Percentiles rank a stretch among this genome's conserved stretches.
These are phyloP conservation scores for Punica granatum DNA, from an alignment of 345 rosid genomes.

Conservation along the genomic window DNA sequence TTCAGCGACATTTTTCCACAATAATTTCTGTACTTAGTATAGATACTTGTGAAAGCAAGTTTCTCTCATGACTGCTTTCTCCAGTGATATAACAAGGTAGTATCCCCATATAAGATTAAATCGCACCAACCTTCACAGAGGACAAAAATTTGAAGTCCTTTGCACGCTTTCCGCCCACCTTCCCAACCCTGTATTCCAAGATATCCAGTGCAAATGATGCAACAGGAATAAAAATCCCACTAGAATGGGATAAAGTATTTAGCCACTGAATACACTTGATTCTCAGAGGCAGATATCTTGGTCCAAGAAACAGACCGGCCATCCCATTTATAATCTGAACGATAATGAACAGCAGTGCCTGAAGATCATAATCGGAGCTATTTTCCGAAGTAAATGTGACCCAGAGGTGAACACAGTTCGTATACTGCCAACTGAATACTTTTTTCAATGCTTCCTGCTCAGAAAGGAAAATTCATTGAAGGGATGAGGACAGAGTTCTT, in stretches of 20 bases:
- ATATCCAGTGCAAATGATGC: slow-evolving; percentile 59
- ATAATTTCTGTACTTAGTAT: background rate
- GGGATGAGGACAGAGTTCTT: background rate
- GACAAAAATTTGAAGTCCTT: slow-evolving; percentile 51
- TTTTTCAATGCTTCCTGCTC: slow-evolving; percentile 76
- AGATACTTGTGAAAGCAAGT: background rate
- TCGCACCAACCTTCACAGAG: slow-evolving; percentile 46
- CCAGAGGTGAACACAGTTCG: slow-evolving; percentile 84
- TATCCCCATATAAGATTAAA: background rate
- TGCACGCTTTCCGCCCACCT: slow-evolving; percentile 43
- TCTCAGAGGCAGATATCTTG: slow-evolving; percentile 80
- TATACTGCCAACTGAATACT: slow-evolving; percentile 75
- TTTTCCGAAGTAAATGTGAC: slow-evolving; percentile 55
- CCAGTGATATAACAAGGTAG: background rate
- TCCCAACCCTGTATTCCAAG: slow-evolving; percentile 71
- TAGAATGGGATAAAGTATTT: slow-evolving; percentile 57
- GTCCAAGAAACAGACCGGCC: slow-evolving; percentile 69
- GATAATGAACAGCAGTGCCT: slow-evolving; percentile 47
- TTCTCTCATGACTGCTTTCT: background rate
- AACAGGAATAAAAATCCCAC: slow-evolving; percentile 73
- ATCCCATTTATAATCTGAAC: slow-evolving; percentile 84
- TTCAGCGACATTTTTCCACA: background rate
- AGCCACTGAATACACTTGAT: slow-evolving; percentile 81
- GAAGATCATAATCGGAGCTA: slow-evolving; percentile 51
- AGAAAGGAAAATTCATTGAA: slow-evolving; percentile 9